A percentile compares a stretch with the other conserved stretches of the same genome.
Evolutionary conservation across 2,329 filamentous ascomycete genomes (phyloP).

Genomic region (Cordyceps farinosa): DNA sequence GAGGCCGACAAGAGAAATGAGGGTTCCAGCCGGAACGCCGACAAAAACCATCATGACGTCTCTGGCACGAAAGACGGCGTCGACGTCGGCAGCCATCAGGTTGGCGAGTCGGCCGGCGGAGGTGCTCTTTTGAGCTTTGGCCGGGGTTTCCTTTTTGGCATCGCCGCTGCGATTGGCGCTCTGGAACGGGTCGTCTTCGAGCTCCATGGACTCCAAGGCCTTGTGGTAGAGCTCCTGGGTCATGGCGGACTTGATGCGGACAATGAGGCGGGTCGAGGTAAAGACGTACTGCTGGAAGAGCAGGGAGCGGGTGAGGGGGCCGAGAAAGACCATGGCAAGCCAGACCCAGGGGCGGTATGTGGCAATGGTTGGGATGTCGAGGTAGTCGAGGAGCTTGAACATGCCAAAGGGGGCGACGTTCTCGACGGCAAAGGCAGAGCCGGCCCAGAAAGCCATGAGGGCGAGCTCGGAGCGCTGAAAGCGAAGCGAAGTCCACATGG

Average conservation of each 20-base stretch:
- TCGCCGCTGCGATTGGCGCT: constrained; percentile 25
- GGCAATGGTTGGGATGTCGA: constrained; percentile 44
- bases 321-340: constrained; percentile 51
- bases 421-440: constrained; percentile 40
- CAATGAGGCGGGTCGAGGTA: constrained; percentile 52
- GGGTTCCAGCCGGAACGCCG: constrained; percentile 45
- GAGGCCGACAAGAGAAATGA: constrained; percentile 47
- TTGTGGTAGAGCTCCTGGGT: constrained; percentile 57
- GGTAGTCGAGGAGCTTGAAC: constrained; percentile 50
- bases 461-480: constrained; percentile 42
- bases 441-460: constrained; percentile 44
- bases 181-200: constrained; percentile 51
- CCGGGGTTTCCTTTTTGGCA: constrained; percentile 25
- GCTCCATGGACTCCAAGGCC: constrained; percentile 53
- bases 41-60: constrained; percentile 47
- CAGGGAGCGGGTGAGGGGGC: constrained; percentile 46
- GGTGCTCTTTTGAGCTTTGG: constrained; percentile 34
- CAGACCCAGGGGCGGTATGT: constrained; percentile 48
- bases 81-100: constrained; percentile 57
- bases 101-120: constrained; percentile 52
- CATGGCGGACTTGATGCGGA: constrained; percentile 53
- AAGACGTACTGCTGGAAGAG: constrained; percentile 57
- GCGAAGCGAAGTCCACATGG: constrained; percentile 42
- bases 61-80: constrained; percentile 49
- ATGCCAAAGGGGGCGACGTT: constrained; percentile 51